These are phyloP conservation scores for Elymus sibiricus DNA, from an alignment of 176 grass and related monocot species.

Conservation along the genomic window DNA sequence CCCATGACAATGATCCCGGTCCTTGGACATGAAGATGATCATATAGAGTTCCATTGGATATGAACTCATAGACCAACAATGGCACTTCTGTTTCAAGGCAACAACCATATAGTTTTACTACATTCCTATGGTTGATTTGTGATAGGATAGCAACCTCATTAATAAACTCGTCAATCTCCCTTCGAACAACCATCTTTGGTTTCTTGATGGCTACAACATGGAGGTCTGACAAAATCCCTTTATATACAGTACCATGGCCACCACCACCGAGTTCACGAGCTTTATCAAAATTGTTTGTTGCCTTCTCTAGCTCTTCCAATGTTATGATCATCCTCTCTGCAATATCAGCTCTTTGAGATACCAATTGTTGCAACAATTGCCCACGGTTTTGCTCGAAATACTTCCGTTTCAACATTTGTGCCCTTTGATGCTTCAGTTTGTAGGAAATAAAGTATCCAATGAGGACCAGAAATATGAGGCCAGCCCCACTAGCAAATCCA, in stretches of 20 bases:
- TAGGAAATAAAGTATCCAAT: background rate
- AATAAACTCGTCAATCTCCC: too few species aligned
- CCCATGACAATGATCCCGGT: background rate
- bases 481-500: background rate
- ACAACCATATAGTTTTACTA: too few species aligned
- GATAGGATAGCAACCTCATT: too few species aligned
- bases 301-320: background rate
- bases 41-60: background rate
- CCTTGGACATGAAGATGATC: background rate
- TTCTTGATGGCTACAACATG: too few species aligned
- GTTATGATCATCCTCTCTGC: background rate
- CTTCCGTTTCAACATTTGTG: background rate
- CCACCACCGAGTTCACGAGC: too few species aligned
- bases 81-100: too few species aligned
- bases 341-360: background rate
- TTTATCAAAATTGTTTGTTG: too few species aligned
- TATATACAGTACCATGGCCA: too few species aligned
- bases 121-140: too few species aligned
- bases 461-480: background rate
- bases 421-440: background rate
- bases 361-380: background rate
- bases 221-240: too few species aligned
- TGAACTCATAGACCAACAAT: background rate
- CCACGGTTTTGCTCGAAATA: background rate
- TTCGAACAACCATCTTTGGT: too few species aligned